Evolutionary conservation across 1,284 basidiomycete genomes (phyloP).

Genomic region (Ganoderma sp.): DNA sequence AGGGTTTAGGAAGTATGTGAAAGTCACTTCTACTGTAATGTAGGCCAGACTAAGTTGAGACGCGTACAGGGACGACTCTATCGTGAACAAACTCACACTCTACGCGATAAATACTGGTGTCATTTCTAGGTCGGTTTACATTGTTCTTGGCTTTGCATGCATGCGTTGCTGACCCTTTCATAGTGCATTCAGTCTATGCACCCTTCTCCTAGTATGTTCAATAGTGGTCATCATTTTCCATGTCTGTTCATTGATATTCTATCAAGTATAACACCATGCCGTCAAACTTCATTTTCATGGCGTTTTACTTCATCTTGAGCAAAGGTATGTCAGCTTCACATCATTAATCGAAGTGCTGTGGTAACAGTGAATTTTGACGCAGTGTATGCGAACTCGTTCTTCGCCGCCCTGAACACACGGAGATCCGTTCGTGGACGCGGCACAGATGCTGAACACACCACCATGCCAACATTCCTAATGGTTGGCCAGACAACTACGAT

Average conservation of each 20-base stretch:
- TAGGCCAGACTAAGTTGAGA: background rate
- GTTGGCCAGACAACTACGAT: slow-evolving; percentile 39
- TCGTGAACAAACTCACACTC: slow-evolving; percentile 58
- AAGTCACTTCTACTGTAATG: background rate
- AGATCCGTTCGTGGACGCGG: slow-evolving; percentile 50
- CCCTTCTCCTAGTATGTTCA: slow-evolving; percentile 57
- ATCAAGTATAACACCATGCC: slow-evolving; percentile 61
- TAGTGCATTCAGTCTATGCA: slow-evolving; percentile 63
- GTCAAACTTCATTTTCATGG: slow-evolving; percentile 61
- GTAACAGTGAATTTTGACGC: slow-evolving; percentile 5
- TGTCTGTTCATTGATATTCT: background rate
- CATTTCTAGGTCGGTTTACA: slow-evolving; percentile 56
- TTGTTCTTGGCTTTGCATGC: background rate
- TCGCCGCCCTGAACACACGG: slow-evolving; percentile 56
- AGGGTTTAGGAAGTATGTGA: slow-evolving; percentile 48
- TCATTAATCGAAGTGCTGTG: slow-evolving; percentile 7
- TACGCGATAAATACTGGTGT: slow-evolving; percentile 68
- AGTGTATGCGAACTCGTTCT: slow-evolving; percentile 74
- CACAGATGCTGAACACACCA: slow-evolving; percentile 46
- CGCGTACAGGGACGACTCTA: slow-evolving; percentile 56
- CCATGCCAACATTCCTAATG: slow-evolving; percentile 51
- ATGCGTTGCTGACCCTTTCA: background rate
- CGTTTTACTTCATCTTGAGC: slow-evolving; percentile 65
- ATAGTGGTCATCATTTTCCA: background rate
- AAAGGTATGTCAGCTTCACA: slow-evolving; percentile 50